phyloP scores from a whole-genome alignment of 2,329 filamentous ascomycete genomes.

The Thielaviopsis ethacetica region DNA sequence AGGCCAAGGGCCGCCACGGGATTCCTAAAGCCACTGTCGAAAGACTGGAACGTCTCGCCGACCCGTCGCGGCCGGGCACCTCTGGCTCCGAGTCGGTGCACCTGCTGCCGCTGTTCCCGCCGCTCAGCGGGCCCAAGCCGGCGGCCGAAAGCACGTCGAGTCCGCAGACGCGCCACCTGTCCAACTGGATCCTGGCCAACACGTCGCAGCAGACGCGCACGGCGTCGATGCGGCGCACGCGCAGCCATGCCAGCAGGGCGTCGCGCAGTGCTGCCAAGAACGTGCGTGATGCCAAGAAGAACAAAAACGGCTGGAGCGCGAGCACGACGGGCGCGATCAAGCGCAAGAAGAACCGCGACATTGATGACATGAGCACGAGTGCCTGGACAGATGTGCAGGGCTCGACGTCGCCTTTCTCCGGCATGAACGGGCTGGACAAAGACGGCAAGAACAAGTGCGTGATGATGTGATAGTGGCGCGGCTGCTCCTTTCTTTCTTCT shows the following conservation, averaged over 20 bases:
- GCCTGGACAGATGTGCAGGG: slow-evolving; percentile 38
- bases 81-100: background rate
- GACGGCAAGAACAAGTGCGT: slow-evolving; percentile 30
- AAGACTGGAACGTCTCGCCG: slow-evolving; percentile 38
- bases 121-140: background rate
- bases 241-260: slow-evolving; percentile 34
- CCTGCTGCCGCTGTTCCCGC: slow-evolving; percentile 9
- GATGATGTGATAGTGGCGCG: slow-evolving; percentile 29
- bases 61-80: slow-evolving; percentile 16
- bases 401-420: slow-evolving; percentile 13
- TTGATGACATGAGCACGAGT: slow-evolving; percentile 27
- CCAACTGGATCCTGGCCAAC: background rate
- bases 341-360: slow-evolving; percentile 20
- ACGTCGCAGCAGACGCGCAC: slow-evolving; percentile 11
- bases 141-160: background rate
- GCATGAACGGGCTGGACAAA: slow-evolving; percentile 1
- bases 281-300: slow-evolving; percentile 38
- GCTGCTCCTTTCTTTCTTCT: background rate
- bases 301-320: slow-evolving; percentile 15
- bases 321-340: slow-evolving; percentile 2
- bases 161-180: background rate
- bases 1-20: slow-evolving; percentile 20
- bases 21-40: slow-evolving; percentile 30
- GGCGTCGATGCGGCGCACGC: slow-evolving; percentile 29
- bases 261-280: slow-evolving; percentile 42